Base-by-base conservation (phyloP, 495 filamentous ascomycete genomes). In the Annulohypoxylon maeteangense region DNA sequence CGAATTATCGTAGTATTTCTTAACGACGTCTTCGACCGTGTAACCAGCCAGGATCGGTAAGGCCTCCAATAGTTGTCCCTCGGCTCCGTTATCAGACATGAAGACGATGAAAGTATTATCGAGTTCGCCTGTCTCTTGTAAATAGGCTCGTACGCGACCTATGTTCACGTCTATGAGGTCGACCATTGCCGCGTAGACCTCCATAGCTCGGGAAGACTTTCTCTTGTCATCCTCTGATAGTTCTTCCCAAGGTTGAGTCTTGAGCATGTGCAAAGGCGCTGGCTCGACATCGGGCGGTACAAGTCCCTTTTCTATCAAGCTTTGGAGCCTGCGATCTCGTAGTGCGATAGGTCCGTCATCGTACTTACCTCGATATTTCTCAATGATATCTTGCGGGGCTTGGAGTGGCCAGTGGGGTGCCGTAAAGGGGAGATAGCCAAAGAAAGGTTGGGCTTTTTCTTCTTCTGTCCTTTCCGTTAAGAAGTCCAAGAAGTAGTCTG, bases 31-130 rank as follows among this genome's bases (percentile, higher is more conserved):
- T 69, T 86, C 80, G 31, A 85, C 82, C 5, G 78, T 79, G 12
- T 80, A 77, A 23, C 80, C 74, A 65, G 82, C 78, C 68, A 83
- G 83, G 38, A 73, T 59, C 1, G 89, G 87, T 58, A 86, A 84
- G 10, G 87, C 87, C 66, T 90, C 87, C 62, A 89, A 85, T 38
- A 86, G 81, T 25, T 85, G 85, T 20, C 87, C 88, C 65, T 90
- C 88, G 36, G 88, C 88, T n/a, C 88, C 87, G 65, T 90, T 90
- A 73, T 90, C 87, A 34, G 83, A 86, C 84, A 90, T 86, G 79
- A 90, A 90, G 72, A 86, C 83, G 29, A 90, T 81, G 51, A 89
- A 87, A 4, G 88, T 90, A 72, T 90, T 89, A 71, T 90, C 87
- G 1, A 88, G 79, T 71, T 91, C 88, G 58, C 82, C 85, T 23